A percentile compares a stretch with the other conserved stretches of the same genome.
phyloP scores from a whole-genome alignment of 2,329 filamentous ascomycete genomes.

The Pseudogymnoascus pannorum region DNA sequence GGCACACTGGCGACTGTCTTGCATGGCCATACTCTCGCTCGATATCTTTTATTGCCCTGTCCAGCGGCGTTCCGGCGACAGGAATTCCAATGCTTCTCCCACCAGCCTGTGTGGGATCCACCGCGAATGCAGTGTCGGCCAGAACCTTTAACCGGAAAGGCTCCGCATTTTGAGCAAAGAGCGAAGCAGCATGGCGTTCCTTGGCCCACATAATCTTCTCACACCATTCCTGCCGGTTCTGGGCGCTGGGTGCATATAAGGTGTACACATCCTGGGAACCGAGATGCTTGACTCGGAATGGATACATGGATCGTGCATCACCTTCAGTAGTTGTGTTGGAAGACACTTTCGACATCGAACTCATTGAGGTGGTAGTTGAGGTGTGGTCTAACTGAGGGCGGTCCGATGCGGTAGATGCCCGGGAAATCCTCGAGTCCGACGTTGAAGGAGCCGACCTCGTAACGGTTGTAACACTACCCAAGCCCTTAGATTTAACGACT shows the following conservation, averaged over 20 bases:
- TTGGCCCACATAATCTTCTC: conserved; percentile 92
- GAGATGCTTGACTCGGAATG: conserved; percentile 92
- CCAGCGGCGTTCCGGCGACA: conserved; percentile 84
- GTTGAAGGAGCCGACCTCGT: conserved; percentile 54
- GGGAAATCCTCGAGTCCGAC: conserved; percentile 45
- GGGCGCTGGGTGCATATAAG: conserved; percentile 70
- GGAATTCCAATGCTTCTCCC: conserved; percentile 60
- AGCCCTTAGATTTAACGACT: conserved; percentile 61
- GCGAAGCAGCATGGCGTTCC: conserved; percentile 79
- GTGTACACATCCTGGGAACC: conserved; percentile 84
- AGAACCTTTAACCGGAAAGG: conserved; percentile 89
- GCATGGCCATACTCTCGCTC: conserved; percentile 68
- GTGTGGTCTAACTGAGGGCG: conserved; percentile 58
- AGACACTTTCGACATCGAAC: conserved; percentile 39
- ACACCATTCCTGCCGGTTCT: conserved; percentile 81
- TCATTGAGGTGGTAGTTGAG: conserved; percentile 59
- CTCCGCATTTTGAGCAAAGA: conserved; percentile 89
- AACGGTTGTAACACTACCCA: conserved; percentile 55
- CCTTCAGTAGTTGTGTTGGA: conserved; percentile 41
- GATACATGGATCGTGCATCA: conserved; percentile 55
- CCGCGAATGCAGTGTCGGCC: conserved; percentile 84
- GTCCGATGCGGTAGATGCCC: conserved; percentile 28
- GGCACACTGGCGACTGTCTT: conserved; percentile 70
- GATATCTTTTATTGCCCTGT: conserved; percentile 82
- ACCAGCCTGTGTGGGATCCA: conserved; percentile 55